Evolutionary conservation across 208 protist species (phyloP), one percentile per base, ranked within the genome.

Genomic region (Wallacemonas sp.): DNA sequence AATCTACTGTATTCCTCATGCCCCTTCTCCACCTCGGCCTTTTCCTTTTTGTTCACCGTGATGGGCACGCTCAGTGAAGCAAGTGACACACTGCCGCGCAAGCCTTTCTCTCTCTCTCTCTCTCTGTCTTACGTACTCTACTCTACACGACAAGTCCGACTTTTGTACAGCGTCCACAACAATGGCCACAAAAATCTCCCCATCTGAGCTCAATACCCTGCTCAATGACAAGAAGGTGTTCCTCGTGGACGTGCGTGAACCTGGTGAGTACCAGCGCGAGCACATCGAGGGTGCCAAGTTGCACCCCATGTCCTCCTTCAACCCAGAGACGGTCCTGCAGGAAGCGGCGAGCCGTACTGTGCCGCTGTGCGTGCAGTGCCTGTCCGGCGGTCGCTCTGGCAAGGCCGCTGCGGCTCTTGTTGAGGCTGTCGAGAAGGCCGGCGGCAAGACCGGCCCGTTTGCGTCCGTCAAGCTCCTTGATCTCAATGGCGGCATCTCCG

Each of bases 181-280:
- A 26, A 72, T 72, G 65, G 49, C 63, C 27, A 55, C 33, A 42
- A 72, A 73, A 27, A 58, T 76, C 19, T 71, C 70, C 42, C 58
- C 67, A n/a, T 62, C 55, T 28, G 63, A 66, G 27, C 41, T 71
- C 27, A 53, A 63, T 41, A 64, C 24, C 4, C 24, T 77, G 62
- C 60, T 76, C 47, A 46, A 46, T 41, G 45, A 38, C 44, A 62
- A 69, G 47, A 55, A 68, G 33, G 64, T 86, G 2, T 70, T 73
- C 49, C 68, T 82, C 22, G 70, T 74, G 0, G 76, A 86, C 39
- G 76, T 80, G 28, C 72, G 76, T n/a, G 72, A 86, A 65, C 36
- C 45, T 0, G 60, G 31, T 31, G 80, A 86, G 73, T 78, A 71
- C 65, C 62, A 62, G 27, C 69, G 72, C 39, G 76, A 82, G 63